These are phyloP conservation scores for Solanum pennellii DNA, from an alignment of 257 asterid species.

Conservation along the genomic window DNA sequence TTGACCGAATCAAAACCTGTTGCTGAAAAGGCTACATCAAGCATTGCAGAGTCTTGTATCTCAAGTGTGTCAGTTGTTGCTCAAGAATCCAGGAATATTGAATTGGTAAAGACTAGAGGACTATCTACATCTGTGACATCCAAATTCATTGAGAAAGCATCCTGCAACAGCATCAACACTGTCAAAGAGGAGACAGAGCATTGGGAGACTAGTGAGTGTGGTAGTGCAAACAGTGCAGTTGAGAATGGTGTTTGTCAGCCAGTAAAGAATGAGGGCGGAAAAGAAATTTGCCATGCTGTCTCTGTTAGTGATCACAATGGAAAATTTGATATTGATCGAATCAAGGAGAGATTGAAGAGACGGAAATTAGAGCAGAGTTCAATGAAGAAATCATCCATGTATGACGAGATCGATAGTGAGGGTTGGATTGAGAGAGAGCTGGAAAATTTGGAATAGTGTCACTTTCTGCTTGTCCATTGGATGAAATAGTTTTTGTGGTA, in stretches of 20 bases:
- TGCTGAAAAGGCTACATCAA: slow-evolving; percentile 10
- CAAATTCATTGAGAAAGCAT: slow-evolving; percentile 10
- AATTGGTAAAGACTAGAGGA: neutral
- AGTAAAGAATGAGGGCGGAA: slow-evolving; percentile 9
- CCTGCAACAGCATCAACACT: neutral
- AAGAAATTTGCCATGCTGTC: slow-evolving; percentile 5
- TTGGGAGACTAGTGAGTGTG: slow-evolving; percentile 20
- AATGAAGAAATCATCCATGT: slow-evolving; percentile 4
- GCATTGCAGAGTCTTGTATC: slow-evolving; percentile 25
- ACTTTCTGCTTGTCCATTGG: neutral
- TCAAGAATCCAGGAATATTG: slow-evolving; percentile 13
- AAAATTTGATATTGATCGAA: slow-evolving; percentile 22
- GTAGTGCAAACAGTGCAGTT: slow-evolving; percentile 30
- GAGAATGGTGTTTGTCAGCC: slow-evolving; percentile 31
- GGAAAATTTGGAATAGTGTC: slow-evolving; percentile 20
- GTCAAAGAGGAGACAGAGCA: slow-evolving; percentile 6
- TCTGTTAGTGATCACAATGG: slow-evolving; percentile 6
- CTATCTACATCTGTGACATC: neutral
- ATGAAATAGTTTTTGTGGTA: neutral
- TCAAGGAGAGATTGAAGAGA: slow-evolving; percentile 34
- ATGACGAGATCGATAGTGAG: slow-evolving; percentile 23
- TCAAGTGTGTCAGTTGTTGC: slow-evolving; percentile 16
- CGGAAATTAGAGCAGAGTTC: slow-evolving; percentile 12
- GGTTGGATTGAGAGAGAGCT: slow-evolving; percentile 52
- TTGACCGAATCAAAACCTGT: slow-evolving; percentile 3